Evolutionary conservation across 768 basidiomycete species (phyloP), one percentile per base, ranked within the genome.

Genomic region (Pleurotus tuoliensis): DNA sequence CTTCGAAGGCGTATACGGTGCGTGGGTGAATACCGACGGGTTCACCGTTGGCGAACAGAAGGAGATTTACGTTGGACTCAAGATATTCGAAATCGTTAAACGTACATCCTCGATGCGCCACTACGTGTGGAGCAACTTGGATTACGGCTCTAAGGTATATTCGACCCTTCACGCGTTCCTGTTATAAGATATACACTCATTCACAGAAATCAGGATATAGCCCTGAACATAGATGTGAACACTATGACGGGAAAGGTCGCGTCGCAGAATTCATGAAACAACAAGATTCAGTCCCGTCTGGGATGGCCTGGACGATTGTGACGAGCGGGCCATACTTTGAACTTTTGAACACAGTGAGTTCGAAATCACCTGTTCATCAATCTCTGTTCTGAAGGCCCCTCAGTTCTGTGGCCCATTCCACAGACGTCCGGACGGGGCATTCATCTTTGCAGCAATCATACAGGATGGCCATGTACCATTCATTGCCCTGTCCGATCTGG

Each of bases 281-380:
- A 4, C 76, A 76, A 57, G 66, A 69, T 12, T 71, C 72, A 4
- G 66, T 60, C 16, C 67, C 69, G 16, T 57, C 62, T 8, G 65
- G 59, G 18, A 60, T 75, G 38, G 65, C 66, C n/a, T 76, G 73
- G 73, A 71, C 67, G 16, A 61, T 68, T n/a, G 62, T 76, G 56
- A 71, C 72, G 1, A 71, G 73, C 1, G 72, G 75, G 1, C 72
- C 73, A 9, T 77, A 77, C 58, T 69, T 75, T 61, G 75, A 77
- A 40, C 75, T 76, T 69, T 64, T 76, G n/a, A 63, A 70, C 39
- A 66, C 64, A 38, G 76, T 76, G 50, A 20, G 72, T 65, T 16
- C 13, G n/a, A 38, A n/a, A 16, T 41, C 24, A 25, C 24, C 15
- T 15, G n/a, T 44, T 22, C 44, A n/a, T 18, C 46, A n/a, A 40